A percentile compares a stretch with the other conserved stretches of the same genome.
Conservation (phyloP, 306 rosid genomes). For the Cucurbita moschata region DNA sequence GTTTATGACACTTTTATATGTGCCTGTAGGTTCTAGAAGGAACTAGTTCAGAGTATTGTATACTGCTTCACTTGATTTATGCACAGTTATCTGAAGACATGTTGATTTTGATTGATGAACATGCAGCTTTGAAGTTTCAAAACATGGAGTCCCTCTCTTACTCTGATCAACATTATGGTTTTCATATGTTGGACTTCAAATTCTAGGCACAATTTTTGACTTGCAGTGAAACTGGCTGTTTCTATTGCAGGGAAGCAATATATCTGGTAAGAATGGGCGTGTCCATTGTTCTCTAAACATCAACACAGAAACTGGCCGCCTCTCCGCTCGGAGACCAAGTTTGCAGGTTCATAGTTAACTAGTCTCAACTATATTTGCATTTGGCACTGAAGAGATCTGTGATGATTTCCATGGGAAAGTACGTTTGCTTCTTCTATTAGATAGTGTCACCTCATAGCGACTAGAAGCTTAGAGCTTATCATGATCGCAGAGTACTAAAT, state of each 20-base stretch:
- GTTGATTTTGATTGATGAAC: conserved; percentile 1
- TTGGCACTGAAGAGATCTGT: background rate
- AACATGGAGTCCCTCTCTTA: background rate
- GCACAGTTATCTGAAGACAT: background rate
- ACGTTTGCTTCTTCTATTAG: background rate
- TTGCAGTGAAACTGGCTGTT: conserved; percentile 7
- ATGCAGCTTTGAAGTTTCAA: background rate
- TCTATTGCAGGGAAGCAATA: conserved; percentile 57
- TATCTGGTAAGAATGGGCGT: conserved; percentile 68
- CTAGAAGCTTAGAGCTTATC: background rate
- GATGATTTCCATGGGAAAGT: background rate
- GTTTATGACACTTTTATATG: background rate
- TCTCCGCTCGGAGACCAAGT: conserved; percentile 93
- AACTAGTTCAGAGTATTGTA: background rate
- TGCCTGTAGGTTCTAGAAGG: background rate
- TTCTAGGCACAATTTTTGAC: background rate
- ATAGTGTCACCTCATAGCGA: background rate
- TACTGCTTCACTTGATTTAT: background rate
- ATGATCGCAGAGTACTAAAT: background rate
- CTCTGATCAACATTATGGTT: background rate
- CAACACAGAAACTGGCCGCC: conserved; percentile 87
- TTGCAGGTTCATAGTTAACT: conserved; percentile 49
- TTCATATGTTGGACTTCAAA: background rate
- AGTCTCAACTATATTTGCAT: background rate
- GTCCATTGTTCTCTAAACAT: conserved; percentile 87